Evolutionary conservation across 2,329 filamentous ascomycete species (phyloP), one percentile per base, ranked within the genome.

Genomic region (Zasmidium angulare): DNA sequence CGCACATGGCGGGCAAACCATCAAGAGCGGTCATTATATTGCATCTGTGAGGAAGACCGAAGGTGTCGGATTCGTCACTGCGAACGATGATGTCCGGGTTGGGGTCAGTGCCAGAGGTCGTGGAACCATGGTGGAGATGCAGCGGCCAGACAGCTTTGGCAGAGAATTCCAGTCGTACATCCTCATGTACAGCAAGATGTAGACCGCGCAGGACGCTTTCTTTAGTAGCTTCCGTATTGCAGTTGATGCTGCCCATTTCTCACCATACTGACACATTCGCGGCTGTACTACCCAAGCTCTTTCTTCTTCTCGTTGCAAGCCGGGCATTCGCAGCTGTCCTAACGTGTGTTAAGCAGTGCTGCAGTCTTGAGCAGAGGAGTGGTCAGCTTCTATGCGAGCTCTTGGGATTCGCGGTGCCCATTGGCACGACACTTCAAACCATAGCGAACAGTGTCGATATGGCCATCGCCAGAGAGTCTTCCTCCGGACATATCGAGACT

Each of bases 1-100:
- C 1, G 56, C 56, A 12, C 59, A 64, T 6, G 60, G 62, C 1
- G 17, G 1, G 6, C 3, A 14, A 0, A 52, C 55, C 14, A 21
- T 49, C 1, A 10, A 19, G n/a, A n/a, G n/a, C 2, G 59, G 62
- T 2, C 62, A 64, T 47, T 58, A 49, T 22, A 43, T 60, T 14
- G 54, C 62, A 14, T 49, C 55, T 22, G 59, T 59, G 10, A 51
- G 58, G 9, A 17, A 56, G 20, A 20, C 24, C 20, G 26, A 49
- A 2, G 50, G 29, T 3, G 11, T 20, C 6, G 24, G 20, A 36
- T 61, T 59, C 48, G 24, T 40, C 10, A 36, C 31, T 9, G 23
- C 58, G 17, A 53, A 59, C n/a, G 61, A 63, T 47, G 49, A 53
- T 9, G 14, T 21, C 14, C 11, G 20, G 2, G 21, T 51, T 20